These are phyloP conservation scores for Biscutella auriculata DNA, from an alignment of 441 rosid species.

Conservation along the genomic window DNA sequence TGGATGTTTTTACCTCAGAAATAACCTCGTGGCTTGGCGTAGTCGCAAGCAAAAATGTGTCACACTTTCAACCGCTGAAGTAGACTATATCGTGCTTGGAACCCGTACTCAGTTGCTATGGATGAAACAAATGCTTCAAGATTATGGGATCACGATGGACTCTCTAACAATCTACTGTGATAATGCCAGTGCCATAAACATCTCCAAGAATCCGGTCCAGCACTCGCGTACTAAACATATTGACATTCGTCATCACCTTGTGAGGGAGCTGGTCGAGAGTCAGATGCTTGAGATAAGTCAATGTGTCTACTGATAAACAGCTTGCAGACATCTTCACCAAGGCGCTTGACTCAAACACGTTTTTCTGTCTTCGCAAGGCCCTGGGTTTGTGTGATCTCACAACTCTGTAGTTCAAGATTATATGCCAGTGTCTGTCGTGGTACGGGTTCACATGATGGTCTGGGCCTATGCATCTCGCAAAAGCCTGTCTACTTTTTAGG, in stretches of 20 bases:
- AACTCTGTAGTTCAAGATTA: too few relatives aligned
- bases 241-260: not conserved
- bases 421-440: too few relatives aligned
- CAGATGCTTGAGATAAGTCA: not conserved
- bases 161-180: not conserved
- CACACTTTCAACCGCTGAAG: not conserved
- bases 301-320: not conserved
- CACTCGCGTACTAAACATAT: not conserved
- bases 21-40: not conserved
- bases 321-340: not conserved
- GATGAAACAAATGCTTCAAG: not conserved
- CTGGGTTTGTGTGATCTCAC: too few relatives aligned
- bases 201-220: not conserved
- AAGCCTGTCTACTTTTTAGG: too few relatives aligned
- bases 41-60: not conserved
- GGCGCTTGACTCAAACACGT: not conserved
- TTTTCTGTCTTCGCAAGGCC: too few relatives aligned
- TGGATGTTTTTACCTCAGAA: not conserved
- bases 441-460: too few relatives aligned
- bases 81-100: not conserved
- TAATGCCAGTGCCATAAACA: not conserved
- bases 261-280: not conserved
- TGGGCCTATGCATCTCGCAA: too few relatives aligned
- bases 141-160: accelerated
- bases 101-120: not conserved